phyloP scores from a whole-genome alignment of 164 flowering plant species.

The Pachysandra terminalis region DNA sequence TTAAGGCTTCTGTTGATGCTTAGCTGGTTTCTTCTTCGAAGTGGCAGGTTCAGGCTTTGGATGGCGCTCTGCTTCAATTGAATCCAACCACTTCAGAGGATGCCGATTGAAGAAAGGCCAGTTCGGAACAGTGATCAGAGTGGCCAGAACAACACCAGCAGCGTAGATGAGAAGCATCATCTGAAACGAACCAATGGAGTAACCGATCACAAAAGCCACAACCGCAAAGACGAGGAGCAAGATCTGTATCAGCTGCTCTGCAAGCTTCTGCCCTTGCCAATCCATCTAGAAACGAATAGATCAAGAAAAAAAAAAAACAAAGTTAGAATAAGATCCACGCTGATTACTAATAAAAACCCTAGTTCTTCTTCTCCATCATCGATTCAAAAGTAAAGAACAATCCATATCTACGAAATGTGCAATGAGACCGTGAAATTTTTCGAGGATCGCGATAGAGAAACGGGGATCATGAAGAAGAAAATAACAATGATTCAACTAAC shows the following conservation, averaged over 20 bases:
- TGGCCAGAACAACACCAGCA: slow-evolving; percentile 78
- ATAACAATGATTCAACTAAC: too few species aligned
- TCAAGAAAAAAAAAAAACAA: too few species aligned
- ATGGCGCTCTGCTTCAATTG: slow-evolving; percentile 63
- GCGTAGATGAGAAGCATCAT: too few species aligned
- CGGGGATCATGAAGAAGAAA: too few species aligned
- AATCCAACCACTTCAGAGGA: slow-evolving; percentile 83
- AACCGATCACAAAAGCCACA: slow-evolving; percentile 56
- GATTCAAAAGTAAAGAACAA: too few species aligned
- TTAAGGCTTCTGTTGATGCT: slow-evolving; percentile 40
- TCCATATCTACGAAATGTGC: too few species aligned
- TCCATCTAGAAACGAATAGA: slow-evolving; percentile 58
- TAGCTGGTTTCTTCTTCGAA: slow-evolving; percentile 57
- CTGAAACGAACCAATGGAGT: slow-evolving; percentile 60
- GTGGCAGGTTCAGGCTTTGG: slow-evolving; percentile 58
- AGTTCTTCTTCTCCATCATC: too few species aligned
- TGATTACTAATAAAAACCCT: too few species aligned
- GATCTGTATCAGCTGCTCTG: slow-evolving; percentile 89
- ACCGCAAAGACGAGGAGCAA: slow-evolving; percentile 61
- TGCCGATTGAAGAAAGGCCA: too few species aligned
- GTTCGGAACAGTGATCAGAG: slow-evolving; percentile 75
- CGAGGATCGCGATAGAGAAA: too few species aligned
- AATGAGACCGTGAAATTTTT: too few species aligned
- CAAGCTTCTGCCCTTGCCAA: slow-evolving; percentile 95
- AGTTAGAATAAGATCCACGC: too few species aligned